These are phyloP conservation scores for Umbilicus rupestris DNA, from an alignment of 164 flowering plant genomes.

Conservation along the genomic window DNA sequence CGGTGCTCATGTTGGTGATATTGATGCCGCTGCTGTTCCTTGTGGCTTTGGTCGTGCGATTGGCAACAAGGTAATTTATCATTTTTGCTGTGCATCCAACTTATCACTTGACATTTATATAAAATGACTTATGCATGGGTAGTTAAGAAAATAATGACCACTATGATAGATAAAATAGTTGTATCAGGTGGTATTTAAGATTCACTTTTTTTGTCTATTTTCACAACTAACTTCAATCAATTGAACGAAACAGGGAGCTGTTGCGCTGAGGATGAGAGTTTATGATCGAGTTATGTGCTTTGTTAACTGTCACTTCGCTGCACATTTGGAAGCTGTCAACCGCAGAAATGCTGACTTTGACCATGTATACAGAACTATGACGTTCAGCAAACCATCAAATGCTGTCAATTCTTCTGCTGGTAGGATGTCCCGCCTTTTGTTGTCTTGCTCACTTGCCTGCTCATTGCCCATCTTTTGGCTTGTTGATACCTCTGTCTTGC, in stretches of 20 bases:
- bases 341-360: conserved; percentile 97
- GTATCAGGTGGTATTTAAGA: neutral
- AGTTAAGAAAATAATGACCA: neutral
- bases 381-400: conserved; percentile 55
- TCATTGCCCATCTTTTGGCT: conserved; percentile 42
- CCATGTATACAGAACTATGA: conserved; percentile 72
- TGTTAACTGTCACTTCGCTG: conserved; percentile 95
- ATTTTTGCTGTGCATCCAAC: neutral
- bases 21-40: conserved; percentile 96
- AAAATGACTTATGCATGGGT: neutral
- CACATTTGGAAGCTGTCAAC: conserved; percentile 89
- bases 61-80: conserved; percentile 75
- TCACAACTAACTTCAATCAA: neutral
- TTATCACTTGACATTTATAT: neutral
- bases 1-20: conserved; percentile 69
- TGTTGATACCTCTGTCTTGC: conserved; percentile 57
- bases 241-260: conserved; percentile 67
- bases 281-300: conserved; percentile 78
- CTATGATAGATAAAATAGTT: neutral
- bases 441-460: conserved; percentile 45
- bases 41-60: conserved; percentile 98
- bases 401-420: conserved; percentile 48
- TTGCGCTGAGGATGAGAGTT: conserved; percentile 85
- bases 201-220: neutral
- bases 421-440: conserved; percentile 37